Conservation (phyloP, 1,284 basidiomycete genomes). For the Pseudozyma hubeiensis region DNA sequence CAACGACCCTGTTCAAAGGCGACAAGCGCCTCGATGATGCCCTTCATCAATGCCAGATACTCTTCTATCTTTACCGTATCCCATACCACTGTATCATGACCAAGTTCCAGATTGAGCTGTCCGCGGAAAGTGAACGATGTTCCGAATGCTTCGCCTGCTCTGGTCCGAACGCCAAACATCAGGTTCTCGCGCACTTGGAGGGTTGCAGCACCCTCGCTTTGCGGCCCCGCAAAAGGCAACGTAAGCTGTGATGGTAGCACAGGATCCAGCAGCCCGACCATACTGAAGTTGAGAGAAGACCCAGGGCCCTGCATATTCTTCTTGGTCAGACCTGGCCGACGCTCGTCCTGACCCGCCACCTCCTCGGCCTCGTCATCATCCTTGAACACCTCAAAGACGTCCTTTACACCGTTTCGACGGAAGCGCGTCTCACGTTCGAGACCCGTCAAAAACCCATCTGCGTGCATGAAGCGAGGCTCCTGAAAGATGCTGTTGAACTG, state of each 20-base stretch:
- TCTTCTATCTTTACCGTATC: constrained; percentile 33
- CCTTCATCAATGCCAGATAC: constrained; percentile 37
- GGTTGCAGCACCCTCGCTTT: background rate
- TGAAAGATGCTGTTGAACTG: constrained; percentile 40
- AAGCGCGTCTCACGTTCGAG: constrained; percentile 44
- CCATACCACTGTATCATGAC: constrained; percentile 43
- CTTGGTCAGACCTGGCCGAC: constrained; percentile 39
- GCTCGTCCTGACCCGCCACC: constrained; percentile 37
- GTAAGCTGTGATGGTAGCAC: constrained; percentile 17
- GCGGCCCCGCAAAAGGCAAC: constrained; percentile 5
- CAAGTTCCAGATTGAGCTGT: constrained; percentile 40
- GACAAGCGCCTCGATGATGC: constrained; percentile 30
- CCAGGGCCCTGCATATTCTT: constrained; percentile 54
- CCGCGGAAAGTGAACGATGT: constrained; percentile 47
- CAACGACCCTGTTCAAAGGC: constrained; percentile 13
- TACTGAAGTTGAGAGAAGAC: constrained; percentile 50
- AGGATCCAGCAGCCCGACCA: constrained; percentile 41
- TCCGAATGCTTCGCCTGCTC: constrained; percentile 47
- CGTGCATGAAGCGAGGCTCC: constrained; percentile 41
- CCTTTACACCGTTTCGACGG: constrained; percentile 43
- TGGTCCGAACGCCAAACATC: constrained; percentile 38
- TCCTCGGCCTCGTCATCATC: constrained; percentile 17
- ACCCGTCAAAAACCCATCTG: constrained; percentile 38
- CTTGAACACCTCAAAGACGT: constrained; percentile 36
- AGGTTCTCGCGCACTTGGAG: constrained; percentile 25